phyloP scores from a whole-genome alignment of 225 moss, liverwort and hornwort genomes.

The Thuidium tamariscinum region DNA sequence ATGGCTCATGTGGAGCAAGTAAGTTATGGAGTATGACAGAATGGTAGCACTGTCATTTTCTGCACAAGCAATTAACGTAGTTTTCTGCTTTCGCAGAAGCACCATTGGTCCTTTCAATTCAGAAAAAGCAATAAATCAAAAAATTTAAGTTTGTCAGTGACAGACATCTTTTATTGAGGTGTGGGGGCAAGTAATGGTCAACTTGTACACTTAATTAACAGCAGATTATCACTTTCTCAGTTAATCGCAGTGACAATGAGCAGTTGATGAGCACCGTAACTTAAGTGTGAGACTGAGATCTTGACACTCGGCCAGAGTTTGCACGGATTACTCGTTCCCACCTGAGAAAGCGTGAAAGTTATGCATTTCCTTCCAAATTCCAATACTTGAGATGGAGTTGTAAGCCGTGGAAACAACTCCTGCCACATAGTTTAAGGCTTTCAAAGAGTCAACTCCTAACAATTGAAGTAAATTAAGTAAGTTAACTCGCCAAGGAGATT shows the following conservation, averaged over 20 bases:
- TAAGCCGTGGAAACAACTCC: not conserved
- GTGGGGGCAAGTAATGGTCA: constrained; percentile 21
- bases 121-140: not conserved
- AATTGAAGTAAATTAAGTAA: too few relatives aligned
- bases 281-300: not conserved
- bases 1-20: not conserved
- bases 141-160: not conserved
- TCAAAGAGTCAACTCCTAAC: not conserved
- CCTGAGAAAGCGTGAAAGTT: not conserved
- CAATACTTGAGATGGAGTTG: not conserved
- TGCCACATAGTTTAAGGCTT: not conserved
- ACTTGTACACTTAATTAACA: constrained; percentile 4
- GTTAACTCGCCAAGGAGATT: not conserved
- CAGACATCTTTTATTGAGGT: constrained; percentile 14
- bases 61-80: not conserved
- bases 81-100: not conserved
- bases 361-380: not conserved
- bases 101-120: not conserved
- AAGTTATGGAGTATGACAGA: not conserved
- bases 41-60: not conserved
- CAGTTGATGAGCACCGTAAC: not conserved
- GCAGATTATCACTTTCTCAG: not conserved
- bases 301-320: not conserved
- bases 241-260: not conserved
- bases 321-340: not conserved